Evolutionary conservation across 2,329 filamentous ascomycete genomes (phyloP).

Genomic region (Colletotrichum sp.): DNA sequence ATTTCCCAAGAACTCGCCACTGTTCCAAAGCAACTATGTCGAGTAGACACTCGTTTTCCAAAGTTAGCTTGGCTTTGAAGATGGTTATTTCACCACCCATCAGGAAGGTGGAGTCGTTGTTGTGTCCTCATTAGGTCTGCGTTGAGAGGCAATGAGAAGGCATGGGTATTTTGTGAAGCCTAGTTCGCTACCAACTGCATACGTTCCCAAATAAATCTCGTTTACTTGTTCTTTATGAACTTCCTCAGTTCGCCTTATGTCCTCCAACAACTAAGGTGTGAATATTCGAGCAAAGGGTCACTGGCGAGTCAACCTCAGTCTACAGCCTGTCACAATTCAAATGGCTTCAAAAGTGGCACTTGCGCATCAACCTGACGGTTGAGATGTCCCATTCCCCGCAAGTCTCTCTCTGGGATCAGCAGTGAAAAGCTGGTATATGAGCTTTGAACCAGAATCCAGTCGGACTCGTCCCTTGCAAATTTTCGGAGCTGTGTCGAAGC

Average conservation of each 20-base stretch:
- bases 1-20: conserved; percentile 23
- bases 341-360: neutral
- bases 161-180: no score
- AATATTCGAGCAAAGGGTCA: neutral
- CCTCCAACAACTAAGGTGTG: no score
- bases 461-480: neutral
- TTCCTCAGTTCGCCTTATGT: no score
- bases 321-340: neutral
- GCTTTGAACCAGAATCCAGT: neutral
- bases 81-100: neutral
- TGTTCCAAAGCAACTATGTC: conserved; percentile 23
- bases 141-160: neutral
- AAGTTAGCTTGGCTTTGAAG: accelerated
- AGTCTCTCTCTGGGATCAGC: accelerated
- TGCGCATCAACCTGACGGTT: neutral
- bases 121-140: neutral
- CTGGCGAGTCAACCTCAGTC: neutral
- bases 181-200: no score
- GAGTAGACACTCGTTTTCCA: neutral
- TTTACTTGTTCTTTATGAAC: no score
- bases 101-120: neutral
- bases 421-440: neutral
- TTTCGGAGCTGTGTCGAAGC: neutral
- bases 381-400: neutral
- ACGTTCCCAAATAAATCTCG: no score